Evolutionary conservation across 1,284 basidiomycete species (phyloP), one percentile per base, ranked within the genome.

Genomic region (Hypsizygus ulmarius): DNA sequence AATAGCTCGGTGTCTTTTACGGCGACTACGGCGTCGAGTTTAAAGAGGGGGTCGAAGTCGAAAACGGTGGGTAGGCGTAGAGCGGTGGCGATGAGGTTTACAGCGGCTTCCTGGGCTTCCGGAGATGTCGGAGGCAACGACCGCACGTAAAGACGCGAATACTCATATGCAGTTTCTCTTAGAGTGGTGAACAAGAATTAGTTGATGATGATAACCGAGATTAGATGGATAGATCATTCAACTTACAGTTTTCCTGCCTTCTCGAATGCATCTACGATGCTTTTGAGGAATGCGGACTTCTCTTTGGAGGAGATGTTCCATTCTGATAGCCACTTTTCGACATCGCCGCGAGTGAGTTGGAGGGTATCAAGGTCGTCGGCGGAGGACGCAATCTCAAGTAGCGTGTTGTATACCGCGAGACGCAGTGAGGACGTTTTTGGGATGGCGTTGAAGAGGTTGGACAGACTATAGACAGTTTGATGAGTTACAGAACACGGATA

Each of bases 371-470:
- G 69, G 54, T 93, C 86, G 58, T 82, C 80, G 57, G 84, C 80
- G n/a, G 74, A 63, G 25, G 75, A 74, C 11, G 88, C 81, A 47
- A 86, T 68, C 29, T 81, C 69, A 41, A 96, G 69, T 39, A 96
- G 80, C 7, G 82, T 69, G 39, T 74, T 74, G 60, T 89, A 88
- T 38, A 89, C 84, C 10, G 73, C 59, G 37, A 84, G 68, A 21
- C 91, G 82, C 46, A 89, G 71, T 9, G 82, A 62, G 5, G 91
- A 93, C 35, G 71, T 72, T 46, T 82, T 75, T 18, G 91, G 87
- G 16, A 88, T 73, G 14, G 84, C 78, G 65, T 96, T 95, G 81
- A 94, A 95, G 29, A 93, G 71, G 67, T 93, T 94, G 43, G 90
- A 87, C 27, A 96, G 70, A 62, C 93, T 94, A 56, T 14, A 47